Conservation (phyloP, 257 asterid species). For the Parsonsia alboflavescens region DNA sequence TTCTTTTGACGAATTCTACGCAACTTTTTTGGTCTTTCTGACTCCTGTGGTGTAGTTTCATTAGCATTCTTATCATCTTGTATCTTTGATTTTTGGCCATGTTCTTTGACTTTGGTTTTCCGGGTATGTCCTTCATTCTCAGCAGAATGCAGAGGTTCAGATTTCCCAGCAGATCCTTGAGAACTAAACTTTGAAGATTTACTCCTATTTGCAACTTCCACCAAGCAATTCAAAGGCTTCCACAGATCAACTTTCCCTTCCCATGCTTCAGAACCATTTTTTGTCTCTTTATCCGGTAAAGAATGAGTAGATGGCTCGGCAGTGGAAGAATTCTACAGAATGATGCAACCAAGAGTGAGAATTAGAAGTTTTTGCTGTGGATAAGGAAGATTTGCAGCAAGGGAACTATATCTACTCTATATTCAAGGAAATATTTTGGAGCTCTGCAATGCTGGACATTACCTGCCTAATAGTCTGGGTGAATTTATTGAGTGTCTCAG, state of each 20-base stretch:
- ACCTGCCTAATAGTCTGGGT: slow-evolving; percentile 70
- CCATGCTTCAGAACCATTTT: slow-evolving; percentile 51
- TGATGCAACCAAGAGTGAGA: slow-evolving; percentile 18
- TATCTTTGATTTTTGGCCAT: slow-evolving; percentile 52
- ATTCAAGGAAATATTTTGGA: neutral
- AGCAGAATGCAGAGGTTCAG: slow-evolving; percentile 43
- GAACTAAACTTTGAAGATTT: slow-evolving; percentile 58
- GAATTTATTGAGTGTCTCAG: slow-evolving; percentile 54
- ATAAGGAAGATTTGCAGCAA: neutral
- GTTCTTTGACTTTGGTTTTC: slow-evolving; percentile 57
- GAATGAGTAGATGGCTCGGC: slow-evolving; percentile 51
- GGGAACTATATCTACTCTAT: neutral
- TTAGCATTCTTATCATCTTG: slow-evolving; percentile 49
- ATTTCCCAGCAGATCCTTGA: slow-evolving; percentile 57
- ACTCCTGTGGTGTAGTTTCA: slow-evolving; percentile 49
- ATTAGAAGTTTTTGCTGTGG: slow-evolving; percentile 9
- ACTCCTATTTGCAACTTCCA: slow-evolving; percentile 93
- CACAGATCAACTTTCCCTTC: slow-evolving; percentile 82
- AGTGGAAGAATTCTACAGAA: slow-evolving; percentile 54
- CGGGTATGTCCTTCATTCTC: slow-evolving; percentile 48
- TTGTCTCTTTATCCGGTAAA: slow-evolving; percentile 44
- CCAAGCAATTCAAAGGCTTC: slow-evolving; percentile 93
- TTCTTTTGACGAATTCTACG: slow-evolving; percentile 66
- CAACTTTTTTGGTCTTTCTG: slow-evolving; percentile 66
- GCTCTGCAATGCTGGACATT: slow-evolving; percentile 20